Conservation (phyloP, 164 flowering plant species). For the Tetrastigma voinierianum region DNA sequence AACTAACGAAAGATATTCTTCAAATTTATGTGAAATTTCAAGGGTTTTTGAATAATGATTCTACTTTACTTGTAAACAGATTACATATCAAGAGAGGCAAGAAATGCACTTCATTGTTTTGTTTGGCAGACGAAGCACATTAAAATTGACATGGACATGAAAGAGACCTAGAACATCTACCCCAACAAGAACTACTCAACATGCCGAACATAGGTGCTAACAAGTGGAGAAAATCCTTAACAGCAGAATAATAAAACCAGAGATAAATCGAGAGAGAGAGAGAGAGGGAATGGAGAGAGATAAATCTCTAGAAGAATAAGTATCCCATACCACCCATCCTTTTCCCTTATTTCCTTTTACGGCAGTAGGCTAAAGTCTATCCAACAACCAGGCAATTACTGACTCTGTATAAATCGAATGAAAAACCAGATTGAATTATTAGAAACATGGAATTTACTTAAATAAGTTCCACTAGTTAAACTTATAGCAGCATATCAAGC, state of each 20-base stretch:
- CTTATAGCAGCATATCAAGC: slow-evolving; percentile 6
- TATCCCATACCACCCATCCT: slow-evolving; percentile 83
- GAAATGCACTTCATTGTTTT: background rate
- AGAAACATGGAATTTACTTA: background rate
- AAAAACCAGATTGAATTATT: background rate
- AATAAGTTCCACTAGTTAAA: background rate
- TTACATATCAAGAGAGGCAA: background rate
- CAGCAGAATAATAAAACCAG: no score
- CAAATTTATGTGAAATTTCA: background rate
- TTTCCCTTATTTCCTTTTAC: slow-evolving; percentile 75
- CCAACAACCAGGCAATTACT: slow-evolving; percentile 81
- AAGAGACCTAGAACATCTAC: no score
- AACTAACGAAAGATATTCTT: background rate
- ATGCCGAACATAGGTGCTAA: no score
- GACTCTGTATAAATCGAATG: slow-evolving; percentile 56
- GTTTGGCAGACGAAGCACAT: no score
- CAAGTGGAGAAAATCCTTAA: no score
- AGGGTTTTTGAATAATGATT: background rate
- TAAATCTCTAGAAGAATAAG: no score
- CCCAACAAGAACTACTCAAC: no score
- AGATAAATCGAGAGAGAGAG: no score
- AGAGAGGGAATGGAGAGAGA: no score
- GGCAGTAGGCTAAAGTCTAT: slow-evolving; percentile 86
- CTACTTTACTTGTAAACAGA: background rate
- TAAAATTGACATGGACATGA: no score